Conservation (phyloP, 305 asterid genomes). For the Fraxinus platypoda region DNA sequence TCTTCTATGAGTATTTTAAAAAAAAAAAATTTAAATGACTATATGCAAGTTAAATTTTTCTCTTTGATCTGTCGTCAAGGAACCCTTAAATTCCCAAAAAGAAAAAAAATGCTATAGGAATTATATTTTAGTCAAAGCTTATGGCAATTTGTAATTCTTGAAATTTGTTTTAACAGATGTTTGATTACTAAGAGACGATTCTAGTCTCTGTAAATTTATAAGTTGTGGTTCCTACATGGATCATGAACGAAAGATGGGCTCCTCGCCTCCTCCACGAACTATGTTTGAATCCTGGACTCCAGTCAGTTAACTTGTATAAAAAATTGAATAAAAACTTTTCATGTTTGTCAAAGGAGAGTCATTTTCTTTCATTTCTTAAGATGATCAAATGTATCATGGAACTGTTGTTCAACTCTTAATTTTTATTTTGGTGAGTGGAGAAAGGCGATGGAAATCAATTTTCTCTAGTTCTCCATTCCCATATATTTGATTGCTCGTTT, state of each 20-base stretch:
- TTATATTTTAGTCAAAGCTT: background rate
- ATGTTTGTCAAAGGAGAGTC: background rate
- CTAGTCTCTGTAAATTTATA: constrained; percentile 3
- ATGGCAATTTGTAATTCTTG: constrained; percentile 7
- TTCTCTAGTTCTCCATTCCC: background rate
- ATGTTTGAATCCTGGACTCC: background rate
- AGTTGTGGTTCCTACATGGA: constrained; percentile 8
- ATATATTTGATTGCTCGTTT: background rate
- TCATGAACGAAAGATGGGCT: background rate
- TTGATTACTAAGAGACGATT: constrained; percentile 9
- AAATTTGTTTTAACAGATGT: background rate
- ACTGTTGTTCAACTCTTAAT: background rate
- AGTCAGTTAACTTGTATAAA: background rate
- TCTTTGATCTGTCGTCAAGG: background rate
- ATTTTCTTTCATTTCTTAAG: background rate
- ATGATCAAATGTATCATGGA: background rate
- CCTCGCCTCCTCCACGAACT: background rate
- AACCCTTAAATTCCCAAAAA: background rate
- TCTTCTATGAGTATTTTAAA: background rate
- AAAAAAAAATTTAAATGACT: background rate
- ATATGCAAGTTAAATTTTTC: background rate
- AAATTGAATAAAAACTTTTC: background rate
- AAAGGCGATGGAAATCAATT: background rate
- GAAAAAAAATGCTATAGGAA: background rate
- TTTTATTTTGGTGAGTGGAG: background rate